phyloP scores from a whole-genome alignment of 208 protist species.

The Wallacemonas collosoma region DNA sequence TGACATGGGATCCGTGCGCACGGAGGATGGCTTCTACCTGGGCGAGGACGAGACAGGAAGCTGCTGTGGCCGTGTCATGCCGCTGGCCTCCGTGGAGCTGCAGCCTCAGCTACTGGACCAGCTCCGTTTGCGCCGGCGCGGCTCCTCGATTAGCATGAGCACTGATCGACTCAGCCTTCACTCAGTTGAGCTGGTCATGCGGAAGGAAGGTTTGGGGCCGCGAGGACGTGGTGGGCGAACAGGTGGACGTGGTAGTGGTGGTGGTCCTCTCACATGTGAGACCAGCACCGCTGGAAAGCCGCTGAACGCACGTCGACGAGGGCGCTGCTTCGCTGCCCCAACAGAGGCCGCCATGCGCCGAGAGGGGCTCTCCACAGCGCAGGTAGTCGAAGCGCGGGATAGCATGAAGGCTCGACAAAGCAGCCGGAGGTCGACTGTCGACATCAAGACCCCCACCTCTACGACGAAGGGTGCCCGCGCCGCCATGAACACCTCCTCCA shows the following conservation, averaged over 20 bases:
- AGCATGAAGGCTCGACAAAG: not conserved
- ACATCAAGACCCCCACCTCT: not conserved
- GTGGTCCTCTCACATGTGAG: not conserved
- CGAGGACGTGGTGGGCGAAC: not conserved
- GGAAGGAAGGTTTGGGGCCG: not conserved
- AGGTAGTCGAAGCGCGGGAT: not conserved
- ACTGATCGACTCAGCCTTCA: not conserved
- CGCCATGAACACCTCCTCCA: not conserved
- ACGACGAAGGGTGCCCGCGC: not conserved
- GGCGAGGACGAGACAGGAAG: constrained; percentile 3
- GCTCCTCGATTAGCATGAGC: constrained; percentile 19
- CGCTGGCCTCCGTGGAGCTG: constrained; percentile 14
- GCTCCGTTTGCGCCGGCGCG: constrained; percentile 4
- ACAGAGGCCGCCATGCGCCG: constrained; percentile 9
- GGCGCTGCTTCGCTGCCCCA: constrained; percentile 9
- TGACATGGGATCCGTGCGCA: constrained; percentile 8
- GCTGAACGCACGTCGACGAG: not conserved
- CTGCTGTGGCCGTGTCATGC: constrained; percentile 4
- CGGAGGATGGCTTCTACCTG: constrained; percentile 5
- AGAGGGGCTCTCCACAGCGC: constrained; percentile 2
- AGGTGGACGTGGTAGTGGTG: constrained; percentile 1
- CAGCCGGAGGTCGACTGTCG: not conserved
- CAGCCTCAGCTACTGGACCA: constrained; percentile 10
- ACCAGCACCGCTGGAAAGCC: not conserved
- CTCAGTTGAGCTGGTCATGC: constrained; percentile 1